A percentile compares a stretch with the other conserved stretches of the same genome.
Conservation (phyloP, 2,329 filamentous ascomycete genomes). For the Pseudogymnoascus sp. region DNA sequence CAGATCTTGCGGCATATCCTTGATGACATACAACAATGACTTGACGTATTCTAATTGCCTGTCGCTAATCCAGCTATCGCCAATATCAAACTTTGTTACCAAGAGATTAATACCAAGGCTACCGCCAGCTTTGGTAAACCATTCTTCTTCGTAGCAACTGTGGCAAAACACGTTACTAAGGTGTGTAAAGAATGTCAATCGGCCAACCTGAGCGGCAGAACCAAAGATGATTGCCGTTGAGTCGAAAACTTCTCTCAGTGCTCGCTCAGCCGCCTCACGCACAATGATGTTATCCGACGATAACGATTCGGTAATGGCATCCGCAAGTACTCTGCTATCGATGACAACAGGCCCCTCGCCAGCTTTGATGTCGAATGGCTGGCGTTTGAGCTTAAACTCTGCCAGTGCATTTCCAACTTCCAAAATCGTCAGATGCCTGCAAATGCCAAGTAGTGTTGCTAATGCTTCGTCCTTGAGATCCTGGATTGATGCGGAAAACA, state of each 20-base stretch:
- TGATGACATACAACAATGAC: slow-evolving; percentile 93
- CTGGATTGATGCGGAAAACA: slow-evolving; percentile 75
- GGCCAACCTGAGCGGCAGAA: slow-evolving; percentile 58
- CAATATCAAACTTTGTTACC: slow-evolving; percentile 75
- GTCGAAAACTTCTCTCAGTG: slow-evolving; percentile 70
- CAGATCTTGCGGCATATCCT: slow-evolving; percentile 92
- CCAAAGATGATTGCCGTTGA: slow-evolving; percentile 74
- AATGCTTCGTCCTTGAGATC: slow-evolving; percentile 72
- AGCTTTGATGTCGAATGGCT: slow-evolving; percentile 73
- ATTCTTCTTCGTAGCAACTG: slow-evolving; percentile 94
- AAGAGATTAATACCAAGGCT: slow-evolving; percentile 83
- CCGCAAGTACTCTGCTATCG: slow-evolving; percentile 77
- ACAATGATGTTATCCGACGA: slow-evolving; percentile 76
- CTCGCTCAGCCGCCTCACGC: slow-evolving; percentile 71
- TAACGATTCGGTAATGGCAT: slow-evolving; percentile 83
- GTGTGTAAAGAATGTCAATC: slow-evolving; percentile 76
- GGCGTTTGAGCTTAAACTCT: slow-evolving; percentile 65
- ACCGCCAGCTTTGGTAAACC: slow-evolving; percentile 95
- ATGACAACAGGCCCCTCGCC: slow-evolving; percentile 83
- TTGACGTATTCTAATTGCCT: slow-evolving; percentile 83
- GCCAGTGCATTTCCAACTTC: slow-evolving; percentile 82
- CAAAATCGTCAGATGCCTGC: slow-evolving; percentile 81
- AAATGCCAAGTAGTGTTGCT: slow-evolving; percentile 68
- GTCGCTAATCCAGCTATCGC: slow-evolving; percentile 71
- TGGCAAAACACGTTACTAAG: slow-evolving; percentile 82